Conservation (phyloP, 352 stramenopile species). For the Pythium folliculosum region DNA sequence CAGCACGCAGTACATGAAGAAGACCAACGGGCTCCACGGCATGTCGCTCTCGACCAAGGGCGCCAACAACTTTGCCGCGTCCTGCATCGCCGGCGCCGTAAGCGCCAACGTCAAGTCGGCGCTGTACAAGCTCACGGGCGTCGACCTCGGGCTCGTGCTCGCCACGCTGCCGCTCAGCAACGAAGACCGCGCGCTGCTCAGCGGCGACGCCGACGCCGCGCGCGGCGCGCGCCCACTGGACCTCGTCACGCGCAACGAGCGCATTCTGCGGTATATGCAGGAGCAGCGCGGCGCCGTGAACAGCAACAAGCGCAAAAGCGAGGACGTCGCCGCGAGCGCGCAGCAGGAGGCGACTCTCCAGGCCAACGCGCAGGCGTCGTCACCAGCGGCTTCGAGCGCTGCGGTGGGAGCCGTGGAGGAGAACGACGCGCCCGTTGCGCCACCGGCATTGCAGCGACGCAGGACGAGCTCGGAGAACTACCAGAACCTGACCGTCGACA, state of each 20-base stretch:
- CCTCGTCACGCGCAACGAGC: slow-evolving; percentile 54
- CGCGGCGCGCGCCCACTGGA: slow-evolving; percentile 28
- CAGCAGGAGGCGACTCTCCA: neutral
- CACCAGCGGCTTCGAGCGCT: slow-evolving; percentile 18
- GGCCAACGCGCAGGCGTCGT: neutral
- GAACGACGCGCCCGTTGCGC: neutral
- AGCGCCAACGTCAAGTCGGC: slow-evolving; percentile 64
- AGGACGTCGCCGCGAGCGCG: slow-evolving; percentile 27
- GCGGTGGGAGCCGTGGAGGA: neutral
- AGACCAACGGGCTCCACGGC: slow-evolving; percentile 56
- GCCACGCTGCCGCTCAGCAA: slow-evolving; percentile 27
- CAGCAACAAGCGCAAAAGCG: slow-evolving; percentile 51
- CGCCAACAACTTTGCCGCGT: slow-evolving; percentile 73
- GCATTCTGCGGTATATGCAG: slow-evolving; percentile 56
- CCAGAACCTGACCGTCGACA: slow-evolving; percentile 21
- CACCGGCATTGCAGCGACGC: slow-evolving; percentile 14
- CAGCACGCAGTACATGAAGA: slow-evolving; percentile 85
- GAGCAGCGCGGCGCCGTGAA: slow-evolving; percentile 27
- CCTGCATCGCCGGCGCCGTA: slow-evolving; percentile 71
- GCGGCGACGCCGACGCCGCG: slow-evolving; percentile 1
- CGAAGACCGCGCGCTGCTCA: slow-evolving; percentile 7
- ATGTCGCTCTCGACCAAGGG: slow-evolving; percentile 63
- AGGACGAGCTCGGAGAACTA: slow-evolving; percentile 19
- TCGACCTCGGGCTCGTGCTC: slow-evolving; percentile 62
- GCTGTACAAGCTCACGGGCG: slow-evolving; percentile 78